Evolutionary conservation across 169 alveolate genomes (phyloP), one percentile per base, ranked within the genome.

Genomic region (Neospora caninum): DNA sequence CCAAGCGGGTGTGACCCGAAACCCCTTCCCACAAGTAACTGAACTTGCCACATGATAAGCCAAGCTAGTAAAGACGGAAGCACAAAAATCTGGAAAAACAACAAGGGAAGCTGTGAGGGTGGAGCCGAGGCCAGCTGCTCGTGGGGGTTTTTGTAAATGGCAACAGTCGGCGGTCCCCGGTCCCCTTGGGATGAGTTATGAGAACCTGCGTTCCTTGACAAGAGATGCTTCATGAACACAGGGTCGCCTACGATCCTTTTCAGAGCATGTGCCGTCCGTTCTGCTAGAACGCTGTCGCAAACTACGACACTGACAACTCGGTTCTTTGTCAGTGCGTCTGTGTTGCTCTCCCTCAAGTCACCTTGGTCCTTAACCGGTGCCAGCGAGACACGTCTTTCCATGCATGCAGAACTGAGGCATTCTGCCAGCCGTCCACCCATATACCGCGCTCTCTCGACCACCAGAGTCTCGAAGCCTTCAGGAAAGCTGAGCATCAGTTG

Each of bases 101-200:
- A 49, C 16, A 82, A 36, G 25, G 89, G 89, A 18, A 82, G 41
- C 38, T 82, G 89, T 13, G 89, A 82, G 0, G 31, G 69, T 1
- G 89, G 89, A 1, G 67, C 89, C 67, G n/a, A 64, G 22, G 89
- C 89, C 89, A 82, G 64, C 58, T 25, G 25, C 89, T 13, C 89
- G 64, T 82, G 38, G 16, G 89, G 89, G 64, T 82, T 82, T 42
- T 39, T 82, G 41, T 82, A 82, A 2, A 43, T 29, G 18, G 22
- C 16, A 64, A 27, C n/a, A 27, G 73, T 29, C 73, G 73, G 73
- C 4, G 73, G 73, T 29, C 20, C 73, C 73, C 1, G 73, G 73
- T 64, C 31, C 4, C n/a, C 73, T 9, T 27, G 4, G n/a, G 73
- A 27, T 64, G 73, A 22, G 73, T 6, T 27, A 27, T 29, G 73